Percentiles rank a stretch among this genome's conserved stretches.
Evolutionary conservation across 225 moss, liverwort and hornwort species (phyloP).

Genomic region (Pleurozium schreberi): DNA sequence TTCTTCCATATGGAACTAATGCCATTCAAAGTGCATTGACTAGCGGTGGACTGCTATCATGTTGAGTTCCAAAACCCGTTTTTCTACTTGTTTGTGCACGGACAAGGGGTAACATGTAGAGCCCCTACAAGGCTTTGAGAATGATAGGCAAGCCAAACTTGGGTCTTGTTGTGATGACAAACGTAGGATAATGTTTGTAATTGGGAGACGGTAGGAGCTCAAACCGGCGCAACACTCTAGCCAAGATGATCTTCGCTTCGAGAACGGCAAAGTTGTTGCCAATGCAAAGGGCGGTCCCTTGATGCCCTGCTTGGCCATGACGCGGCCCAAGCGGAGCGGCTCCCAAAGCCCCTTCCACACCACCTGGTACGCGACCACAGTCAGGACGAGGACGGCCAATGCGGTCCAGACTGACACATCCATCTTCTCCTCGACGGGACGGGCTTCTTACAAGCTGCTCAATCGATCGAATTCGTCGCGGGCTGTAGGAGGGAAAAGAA

Average conservation of each 20-base stretch:
- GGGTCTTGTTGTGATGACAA: neutral
- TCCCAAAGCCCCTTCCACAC: constrained; percentile 8
- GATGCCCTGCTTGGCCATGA: constrained; percentile 25
- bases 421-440: neutral
- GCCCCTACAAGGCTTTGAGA: neutral
- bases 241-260: constrained; percentile 1
- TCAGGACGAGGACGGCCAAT: neutral
- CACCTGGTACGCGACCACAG: neutral
- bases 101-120: neutral
- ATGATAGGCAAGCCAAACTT: constrained; percentile 7
- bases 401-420: neutral
- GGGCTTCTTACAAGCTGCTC: neutral
- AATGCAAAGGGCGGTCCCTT: constrained; percentile 10
- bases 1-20: neutral
- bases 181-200: neutral
- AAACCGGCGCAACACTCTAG: constrained; percentile 5
- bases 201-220: constrained; percentile 8
- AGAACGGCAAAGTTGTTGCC: constrained; percentile 4
- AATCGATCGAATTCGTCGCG: neutral
- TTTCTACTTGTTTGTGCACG: neutral
- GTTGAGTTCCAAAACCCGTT: neutral
- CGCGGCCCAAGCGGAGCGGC: constrained; percentile 3
- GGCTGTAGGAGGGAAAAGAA: neutral
- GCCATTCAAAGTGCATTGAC: neutral
- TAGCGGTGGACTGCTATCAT: neutral